These are phyloP conservation scores for Capronia coronata DNA, from an alignment of 2,329 filamentous ascomycete species.

Conservation along the genomic window DNA sequence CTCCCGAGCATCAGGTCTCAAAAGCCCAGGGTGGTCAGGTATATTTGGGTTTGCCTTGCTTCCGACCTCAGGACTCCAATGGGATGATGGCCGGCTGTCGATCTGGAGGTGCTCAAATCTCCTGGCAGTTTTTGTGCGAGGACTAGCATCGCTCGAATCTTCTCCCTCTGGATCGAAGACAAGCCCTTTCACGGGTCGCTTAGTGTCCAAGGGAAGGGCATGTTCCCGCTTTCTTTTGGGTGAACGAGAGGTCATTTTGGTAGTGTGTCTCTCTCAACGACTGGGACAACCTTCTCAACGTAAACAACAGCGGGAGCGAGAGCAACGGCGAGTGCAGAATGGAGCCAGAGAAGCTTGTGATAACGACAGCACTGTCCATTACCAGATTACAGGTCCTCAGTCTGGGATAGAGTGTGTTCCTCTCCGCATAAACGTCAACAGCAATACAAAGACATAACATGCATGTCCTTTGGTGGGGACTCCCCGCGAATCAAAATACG, in stretches of 20 bases:
- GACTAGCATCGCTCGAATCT: slow-evolving; percentile 14
- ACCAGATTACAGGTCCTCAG: too few relatives aligned
- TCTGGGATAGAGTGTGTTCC: too few relatives aligned
- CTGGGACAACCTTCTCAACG: too few relatives aligned
- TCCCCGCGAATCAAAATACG: too few relatives aligned
- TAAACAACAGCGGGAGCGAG: too few relatives aligned
- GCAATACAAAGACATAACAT: too few relatives aligned
- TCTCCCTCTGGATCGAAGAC: slow-evolving; percentile 10
- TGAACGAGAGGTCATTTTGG: slow-evolving; percentile 15
- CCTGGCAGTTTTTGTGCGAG: slow-evolving; percentile 18
- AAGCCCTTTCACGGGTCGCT: slow-evolving; percentile 1
- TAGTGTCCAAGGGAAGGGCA: slow-evolving; percentile 14
- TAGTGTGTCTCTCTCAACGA: background rate
- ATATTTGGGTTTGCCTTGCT: background rate
- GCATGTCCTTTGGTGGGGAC: too few relatives aligned
- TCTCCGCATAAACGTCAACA: too few relatives aligned
- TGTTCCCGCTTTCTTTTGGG: slow-evolving; percentile 21
- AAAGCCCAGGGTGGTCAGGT: background rate
- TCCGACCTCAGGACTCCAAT: background rate
- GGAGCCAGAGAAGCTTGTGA: too few relatives aligned
- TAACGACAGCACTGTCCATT: too few relatives aligned
- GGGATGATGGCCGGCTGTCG: background rate
- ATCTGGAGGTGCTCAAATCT: slow-evolving; percentile 29
- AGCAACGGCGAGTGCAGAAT: too few relatives aligned
- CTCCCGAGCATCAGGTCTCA: background rate